These are phyloP conservation scores for Triticum monococcum DNA, from an alignment of 176 grass and related monocot species.

Conservation along the genomic window DNA sequence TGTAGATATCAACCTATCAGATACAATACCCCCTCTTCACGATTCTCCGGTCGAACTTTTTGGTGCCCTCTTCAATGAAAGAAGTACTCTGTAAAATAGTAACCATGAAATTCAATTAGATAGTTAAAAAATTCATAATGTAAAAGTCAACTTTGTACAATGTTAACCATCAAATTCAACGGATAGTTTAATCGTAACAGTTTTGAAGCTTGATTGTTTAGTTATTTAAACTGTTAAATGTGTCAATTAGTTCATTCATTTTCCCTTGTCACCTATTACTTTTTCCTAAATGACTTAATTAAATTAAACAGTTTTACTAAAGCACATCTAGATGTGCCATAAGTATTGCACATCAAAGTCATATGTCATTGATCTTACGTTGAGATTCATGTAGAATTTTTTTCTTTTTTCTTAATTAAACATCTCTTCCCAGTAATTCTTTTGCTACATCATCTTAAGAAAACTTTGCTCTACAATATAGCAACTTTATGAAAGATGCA, in stretches of 20 bases:
- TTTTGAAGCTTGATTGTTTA: background rate
- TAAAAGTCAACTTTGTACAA: background rate
- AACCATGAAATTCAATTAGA: no score
- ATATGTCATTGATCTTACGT: no score
- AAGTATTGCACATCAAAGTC: no score
- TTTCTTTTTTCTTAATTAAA: no score
- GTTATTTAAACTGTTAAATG: background rate
- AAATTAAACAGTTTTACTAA: no score
- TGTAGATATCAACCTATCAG: slow-evolving; percentile 63
- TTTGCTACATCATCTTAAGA: background rate
- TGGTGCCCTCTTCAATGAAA: background rate
- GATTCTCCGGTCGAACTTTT: no score
- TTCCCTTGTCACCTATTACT: background rate
- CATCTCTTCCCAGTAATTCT: background rate
- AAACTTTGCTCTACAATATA: no score
- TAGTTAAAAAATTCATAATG: no score
- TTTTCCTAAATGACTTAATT: background rate
- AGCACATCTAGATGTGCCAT: no score
- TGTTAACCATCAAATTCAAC: background rate
- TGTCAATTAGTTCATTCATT: background rate
- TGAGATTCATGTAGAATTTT: no score
- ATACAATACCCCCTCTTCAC: slow-evolving; percentile 73
- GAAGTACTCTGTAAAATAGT: no score
- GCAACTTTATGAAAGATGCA: no score
- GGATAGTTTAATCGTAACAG: slow-evolving; percentile 6